phyloP scores from a whole-genome alignment of 2,329 filamentous ascomycete genomes.

The Scedosporium minutisporum region DNA sequence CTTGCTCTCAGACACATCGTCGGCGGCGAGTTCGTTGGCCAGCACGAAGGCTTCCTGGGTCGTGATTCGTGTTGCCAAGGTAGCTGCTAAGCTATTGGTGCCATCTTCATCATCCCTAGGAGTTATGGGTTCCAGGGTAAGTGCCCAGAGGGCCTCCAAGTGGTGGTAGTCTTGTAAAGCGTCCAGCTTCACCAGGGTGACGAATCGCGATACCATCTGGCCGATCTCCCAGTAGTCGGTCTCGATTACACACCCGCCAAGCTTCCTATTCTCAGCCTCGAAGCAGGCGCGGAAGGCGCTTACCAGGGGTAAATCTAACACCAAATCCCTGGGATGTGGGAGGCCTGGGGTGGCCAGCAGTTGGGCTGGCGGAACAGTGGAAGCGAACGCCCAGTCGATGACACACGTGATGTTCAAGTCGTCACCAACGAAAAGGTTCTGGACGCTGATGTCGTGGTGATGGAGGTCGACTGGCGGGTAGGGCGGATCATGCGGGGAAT shows the following conservation, averaged over 20 bases:
- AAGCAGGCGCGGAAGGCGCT: constrained; percentile 11
- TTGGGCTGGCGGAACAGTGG: constrained; percentile 15
- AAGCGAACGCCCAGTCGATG: constrained; percentile 19
- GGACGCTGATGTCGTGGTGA: constrained; percentile 16
- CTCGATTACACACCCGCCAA: constrained; percentile 7
- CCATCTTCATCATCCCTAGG: constrained; percentile 9
- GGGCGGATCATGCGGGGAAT: constrained; percentile 10
- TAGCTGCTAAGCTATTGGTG: constrained; percentile 8
- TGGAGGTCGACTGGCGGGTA: constrained; percentile 8
- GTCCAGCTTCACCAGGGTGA: constrained; percentile 10
- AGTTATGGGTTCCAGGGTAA: constrained; percentile 5
- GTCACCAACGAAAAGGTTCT: constrained; percentile 18
- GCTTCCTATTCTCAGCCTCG: constrained; percentile 9
- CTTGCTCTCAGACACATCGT: constrained; percentile 11
- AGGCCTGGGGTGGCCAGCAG: constrained; percentile 10
- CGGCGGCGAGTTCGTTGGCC: constrained; percentile 9
- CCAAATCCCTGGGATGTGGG: constrained; percentile 11
- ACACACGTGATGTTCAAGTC: constrained; percentile 20
- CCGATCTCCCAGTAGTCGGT: constrained; percentile 8
- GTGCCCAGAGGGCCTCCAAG: constrained; percentile 10
- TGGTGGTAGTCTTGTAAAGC: constrained; percentile 11
- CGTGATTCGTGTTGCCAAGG: constrained; percentile 9
- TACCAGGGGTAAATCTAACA: constrained; percentile 9
- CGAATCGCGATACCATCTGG: constrained; percentile 11
- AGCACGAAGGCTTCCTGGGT: constrained; percentile 9